A percentile compares a stretch with the other conserved stretches of the same genome.
Evolutionary conservation across 1,284 basidiomycete species (phyloP).

Genomic region (Sphaerobolus stellatus): DNA sequence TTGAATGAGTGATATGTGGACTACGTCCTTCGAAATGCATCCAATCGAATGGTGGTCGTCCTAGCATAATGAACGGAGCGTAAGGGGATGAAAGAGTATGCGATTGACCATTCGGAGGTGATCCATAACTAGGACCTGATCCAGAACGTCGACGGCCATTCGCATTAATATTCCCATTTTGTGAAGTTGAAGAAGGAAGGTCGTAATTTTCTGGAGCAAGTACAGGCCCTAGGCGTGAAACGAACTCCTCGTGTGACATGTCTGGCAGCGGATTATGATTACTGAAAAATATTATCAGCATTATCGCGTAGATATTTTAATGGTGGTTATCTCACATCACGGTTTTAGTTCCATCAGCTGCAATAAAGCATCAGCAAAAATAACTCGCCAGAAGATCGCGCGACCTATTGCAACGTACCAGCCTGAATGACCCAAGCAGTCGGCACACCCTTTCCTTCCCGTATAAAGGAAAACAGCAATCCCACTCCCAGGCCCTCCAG

Average conservation of each 20-base stretch:
- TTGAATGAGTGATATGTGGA: constrained; percentile 71
- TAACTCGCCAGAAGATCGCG: not conserved
- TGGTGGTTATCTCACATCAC: constrained; percentile 11
- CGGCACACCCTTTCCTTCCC: constrained; percentile 68
- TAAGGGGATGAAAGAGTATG: constrained; percentile 39
- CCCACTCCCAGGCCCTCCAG: constrained; percentile 66
- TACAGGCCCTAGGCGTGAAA: constrained; percentile 70
- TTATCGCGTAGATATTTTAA: not conserved
- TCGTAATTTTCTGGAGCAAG: constrained; percentile 75
- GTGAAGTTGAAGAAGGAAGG: constrained; percentile 17
- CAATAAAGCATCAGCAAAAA: not conserved
- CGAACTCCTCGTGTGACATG: constrained; percentile 80
- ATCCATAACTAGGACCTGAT: constrained; percentile 17
- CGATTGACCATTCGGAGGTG: constrained; percentile 37
- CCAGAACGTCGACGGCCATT: constrained; percentile 8
- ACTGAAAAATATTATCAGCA: constrained; percentile 33
- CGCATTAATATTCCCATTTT: constrained; percentile 16
- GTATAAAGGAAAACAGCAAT: constrained; percentile 71
- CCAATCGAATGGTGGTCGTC: constrained; percentile 79
- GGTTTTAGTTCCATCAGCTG: constrained; percentile 6
- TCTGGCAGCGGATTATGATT: constrained; percentile 84
- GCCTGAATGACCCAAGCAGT: constrained; percentile 79
- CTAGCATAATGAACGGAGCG: constrained; percentile 41
- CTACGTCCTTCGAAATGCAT: constrained; percentile 77
- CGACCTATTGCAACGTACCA: constrained; percentile 39